A percentile compares a stretch with the other conserved stretches of the same genome.
Conservation (phyloP, 805 yeast genomes). For the Suhomyces faveliae region DNA sequence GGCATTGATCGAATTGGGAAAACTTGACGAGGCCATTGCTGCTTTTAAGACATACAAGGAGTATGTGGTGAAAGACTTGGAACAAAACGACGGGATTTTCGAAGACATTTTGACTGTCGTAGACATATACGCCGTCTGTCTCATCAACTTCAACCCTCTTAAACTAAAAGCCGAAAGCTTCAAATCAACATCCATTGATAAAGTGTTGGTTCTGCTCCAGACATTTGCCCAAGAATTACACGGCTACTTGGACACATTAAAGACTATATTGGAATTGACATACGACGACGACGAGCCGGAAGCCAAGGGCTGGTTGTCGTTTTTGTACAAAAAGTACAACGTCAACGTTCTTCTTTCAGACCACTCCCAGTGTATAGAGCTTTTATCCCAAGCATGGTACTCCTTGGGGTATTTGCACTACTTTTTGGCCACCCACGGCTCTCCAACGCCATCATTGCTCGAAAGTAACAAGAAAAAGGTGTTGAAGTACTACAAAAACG, state of each 20-base stretch:
- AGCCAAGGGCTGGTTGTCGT: conserved; percentile 21
- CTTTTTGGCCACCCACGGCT: conserved; percentile 26
- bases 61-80: conserved; percentile 34
- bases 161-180: conserved; percentile 23
- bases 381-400: conserved; percentile 38
- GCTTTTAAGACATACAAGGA: conserved; percentile 38
- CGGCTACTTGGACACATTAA: conserved; percentile 24
- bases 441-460: conserved; percentile 21
- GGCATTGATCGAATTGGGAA: conserved; percentile 31
- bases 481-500: conserved; percentile 29
- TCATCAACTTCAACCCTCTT: conserved; percentile 37
- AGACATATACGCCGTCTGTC: conserved; percentile 32
- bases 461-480: conserved; percentile 15
- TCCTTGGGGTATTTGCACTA: conserved; percentile 33
- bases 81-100: conserved; percentile 28
- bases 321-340: conserved; percentile 36
- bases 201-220: conserved; percentile 20
- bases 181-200: conserved; percentile 22
- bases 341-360: conserved; percentile 28
- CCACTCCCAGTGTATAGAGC: conserved; percentile 24
- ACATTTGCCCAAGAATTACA: conserved; percentile 18
- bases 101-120: conserved; percentile 33
- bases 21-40: conserved; percentile 44
- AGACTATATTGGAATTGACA: conserved; percentile 22
- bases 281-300: conserved; percentile 24